Conservation (phyloP, 208 protist species). For the Crithidia acanthocephali region DNA sequence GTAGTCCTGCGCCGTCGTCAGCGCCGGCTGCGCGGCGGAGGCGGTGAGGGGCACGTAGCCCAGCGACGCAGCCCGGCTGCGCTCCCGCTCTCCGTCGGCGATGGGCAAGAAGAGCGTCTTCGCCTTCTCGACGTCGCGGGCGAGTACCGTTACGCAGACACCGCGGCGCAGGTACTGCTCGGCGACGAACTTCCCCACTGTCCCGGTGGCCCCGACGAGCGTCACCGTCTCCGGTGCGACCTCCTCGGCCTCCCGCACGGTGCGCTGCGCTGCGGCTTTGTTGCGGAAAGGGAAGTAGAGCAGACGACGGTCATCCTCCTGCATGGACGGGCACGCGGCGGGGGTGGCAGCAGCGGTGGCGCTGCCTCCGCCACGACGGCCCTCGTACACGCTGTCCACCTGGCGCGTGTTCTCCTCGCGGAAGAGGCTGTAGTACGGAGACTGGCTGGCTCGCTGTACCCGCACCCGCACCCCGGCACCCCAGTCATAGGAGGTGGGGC, state of each 20-base stretch:
- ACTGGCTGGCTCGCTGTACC: slow-evolving; percentile 52
- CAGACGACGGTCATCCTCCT: slow-evolving; percentile 34
- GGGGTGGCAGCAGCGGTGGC: background rate
- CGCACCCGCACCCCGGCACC: slow-evolving; percentile 39
- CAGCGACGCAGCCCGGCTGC: slow-evolving; percentile 16
- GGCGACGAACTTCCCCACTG: slow-evolving; percentile 64
- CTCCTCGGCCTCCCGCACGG: background rate
- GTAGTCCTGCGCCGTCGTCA: slow-evolving; percentile 30
- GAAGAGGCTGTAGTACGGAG: slow-evolving; percentile 62
- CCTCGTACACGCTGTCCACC: slow-evolving; percentile 29
- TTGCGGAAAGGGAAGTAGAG: slow-evolving; percentile 56
- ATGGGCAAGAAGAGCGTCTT: slow-evolving; percentile 54
- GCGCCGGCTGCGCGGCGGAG: slow-evolving; percentile 17
- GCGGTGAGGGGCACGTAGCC: slow-evolving; percentile 35
- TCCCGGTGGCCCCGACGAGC: slow-evolving; percentile 57
- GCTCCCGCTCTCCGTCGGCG: slow-evolving; percentile 40
- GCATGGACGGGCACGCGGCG: slow-evolving; percentile 12
- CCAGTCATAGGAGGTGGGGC: slow-evolving; percentile 29
- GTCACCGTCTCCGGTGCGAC: slow-evolving; percentile 34
- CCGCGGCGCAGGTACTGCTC: slow-evolving; percentile 72
- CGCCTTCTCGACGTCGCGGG: slow-evolving; percentile 49
- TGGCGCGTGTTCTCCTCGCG: slow-evolving; percentile 77
- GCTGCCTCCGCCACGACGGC: background rate
- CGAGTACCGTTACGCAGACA: slow-evolving; percentile 66
- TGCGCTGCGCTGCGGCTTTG: slow-evolving; percentile 14